Evolutionary conservation across 768 basidiomycete species (phyloP).

Genomic region (Rhizopogon sp.): DNA sequence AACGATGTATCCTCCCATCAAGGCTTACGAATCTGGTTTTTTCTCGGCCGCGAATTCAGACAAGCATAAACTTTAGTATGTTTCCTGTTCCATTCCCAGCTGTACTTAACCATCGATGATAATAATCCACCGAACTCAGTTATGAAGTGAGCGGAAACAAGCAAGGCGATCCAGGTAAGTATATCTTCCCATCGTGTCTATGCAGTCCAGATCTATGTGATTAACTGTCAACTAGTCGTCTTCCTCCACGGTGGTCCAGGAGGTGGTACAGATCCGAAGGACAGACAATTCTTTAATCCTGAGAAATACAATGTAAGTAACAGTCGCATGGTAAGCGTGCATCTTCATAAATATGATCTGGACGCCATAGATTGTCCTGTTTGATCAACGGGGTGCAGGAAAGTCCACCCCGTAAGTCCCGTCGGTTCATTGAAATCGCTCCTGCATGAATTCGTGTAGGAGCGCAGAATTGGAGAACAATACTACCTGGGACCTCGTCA

Average conservation of each 20-base stretch:
- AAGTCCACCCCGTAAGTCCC: conserved; percentile 73
- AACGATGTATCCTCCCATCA: conserved; percentile 61
- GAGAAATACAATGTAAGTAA: conserved; percentile 68
- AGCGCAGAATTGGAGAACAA: conserved; percentile 77
- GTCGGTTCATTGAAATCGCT: neutral
- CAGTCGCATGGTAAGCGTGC: neutral
- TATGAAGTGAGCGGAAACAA: conserved; percentile 81
- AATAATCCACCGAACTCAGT: conserved; percentile 31
- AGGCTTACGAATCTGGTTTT: conserved; percentile 65
- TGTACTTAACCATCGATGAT: neutral
- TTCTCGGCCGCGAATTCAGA: conserved; percentile 46
- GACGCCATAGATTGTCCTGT: conserved; percentile 61
- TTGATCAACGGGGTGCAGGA: conserved; percentile 89
- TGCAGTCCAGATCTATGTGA: neutral
- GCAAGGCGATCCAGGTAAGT: conserved; percentile 65
- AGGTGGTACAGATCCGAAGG: conserved; percentile 61
- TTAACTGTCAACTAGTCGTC: conserved; percentile 44
- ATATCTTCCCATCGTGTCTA: neutral
- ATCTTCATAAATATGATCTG: conserved; percentile 1
- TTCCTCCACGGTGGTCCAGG: conserved; percentile 86
- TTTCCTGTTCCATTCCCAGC: conserved; percentile 10
- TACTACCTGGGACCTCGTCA: conserved; percentile 92
- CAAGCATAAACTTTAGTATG: conserved; percentile 72
- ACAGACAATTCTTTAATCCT: conserved; percentile 81
- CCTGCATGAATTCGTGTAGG: conserved; percentile 33